These are phyloP conservation scores for Hortiboletus campestris DNA, from an alignment of 768 basidiomycete species.

Conservation along the genomic window DNA sequence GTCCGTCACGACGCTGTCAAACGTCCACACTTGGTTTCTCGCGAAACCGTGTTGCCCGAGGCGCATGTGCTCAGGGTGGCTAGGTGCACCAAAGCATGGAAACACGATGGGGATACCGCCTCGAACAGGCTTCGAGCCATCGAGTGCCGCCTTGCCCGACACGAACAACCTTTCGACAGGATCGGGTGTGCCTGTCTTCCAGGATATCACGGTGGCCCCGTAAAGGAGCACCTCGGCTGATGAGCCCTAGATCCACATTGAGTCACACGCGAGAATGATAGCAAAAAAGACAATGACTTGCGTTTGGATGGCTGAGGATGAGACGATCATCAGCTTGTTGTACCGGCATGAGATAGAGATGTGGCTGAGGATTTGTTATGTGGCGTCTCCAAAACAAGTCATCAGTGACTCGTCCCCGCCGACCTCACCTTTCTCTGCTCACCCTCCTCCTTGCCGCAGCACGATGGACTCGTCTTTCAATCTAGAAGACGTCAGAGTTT, in stretches of 20 bases:
- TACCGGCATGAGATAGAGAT: constrained; percentile 50
- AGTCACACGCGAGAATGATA: not conserved
- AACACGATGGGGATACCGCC: constrained; percentile 66
- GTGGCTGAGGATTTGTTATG: constrained; percentile 13
- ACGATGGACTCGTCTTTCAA: constrained; percentile 63
- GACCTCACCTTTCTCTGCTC: not conserved
- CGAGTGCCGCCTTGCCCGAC: constrained; percentile 73
- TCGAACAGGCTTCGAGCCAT: constrained; percentile 76
- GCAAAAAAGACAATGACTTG: constrained; percentile 14
- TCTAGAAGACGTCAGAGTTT: constrained; percentile 61
- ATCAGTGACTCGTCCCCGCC: not conserved
- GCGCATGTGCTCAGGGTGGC: constrained; percentile 64
- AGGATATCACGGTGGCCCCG: constrained; percentile 86
- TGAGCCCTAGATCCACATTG: constrained; percentile 49
- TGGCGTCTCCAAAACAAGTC: constrained; percentile 22
- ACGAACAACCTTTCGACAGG: constrained; percentile 75
- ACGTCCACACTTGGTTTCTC: constrained; percentile 71
- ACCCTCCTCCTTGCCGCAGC: not conserved
- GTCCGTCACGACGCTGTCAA: constrained; percentile 62
- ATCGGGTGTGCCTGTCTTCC: constrained; percentile 56
- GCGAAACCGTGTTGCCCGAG: constrained; percentile 92
- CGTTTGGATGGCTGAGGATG: constrained; percentile 63
- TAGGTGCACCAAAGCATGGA: constrained; percentile 86
- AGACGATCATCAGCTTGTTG: constrained; percentile 43
- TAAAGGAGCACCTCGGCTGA: constrained; percentile 66